Evolutionary conservation across 805 yeast species (phyloP).

Genomic region (Zygotorulaspora sp.): DNA sequence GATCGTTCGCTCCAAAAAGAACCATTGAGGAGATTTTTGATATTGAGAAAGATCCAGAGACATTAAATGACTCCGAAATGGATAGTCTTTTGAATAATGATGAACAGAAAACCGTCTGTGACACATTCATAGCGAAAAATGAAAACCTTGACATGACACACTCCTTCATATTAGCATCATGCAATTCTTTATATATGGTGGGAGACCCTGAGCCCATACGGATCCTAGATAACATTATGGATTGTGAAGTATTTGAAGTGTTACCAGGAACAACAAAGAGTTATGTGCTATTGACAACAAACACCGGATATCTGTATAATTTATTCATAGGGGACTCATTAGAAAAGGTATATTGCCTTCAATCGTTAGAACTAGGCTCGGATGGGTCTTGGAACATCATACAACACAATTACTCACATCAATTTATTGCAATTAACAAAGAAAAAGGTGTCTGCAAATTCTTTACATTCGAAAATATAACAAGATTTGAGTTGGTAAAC

Average conservation of each 20-base stretch:
- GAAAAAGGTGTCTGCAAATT: constrained; percentile 22
- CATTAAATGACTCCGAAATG: constrained; percentile 29
- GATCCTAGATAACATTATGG: constrained; percentile 18
- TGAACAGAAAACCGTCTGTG: constrained; percentile 1
- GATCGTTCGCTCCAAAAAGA: constrained; percentile 8
- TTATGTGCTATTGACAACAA: constrained; percentile 14
- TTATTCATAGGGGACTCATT: constrained; percentile 8
- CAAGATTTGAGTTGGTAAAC: constrained; percentile 21
- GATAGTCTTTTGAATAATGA: constrained; percentile 17
- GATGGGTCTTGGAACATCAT: constrained; percentile 20
- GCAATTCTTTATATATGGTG: constrained; percentile 14
- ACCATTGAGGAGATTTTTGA: constrained; percentile 10
- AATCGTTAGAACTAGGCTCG: constrained; percentile 21
- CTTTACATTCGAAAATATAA: constrained; percentile 15
- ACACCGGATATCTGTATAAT: constrained; percentile 18
- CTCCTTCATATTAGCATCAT: constrained; percentile 15
- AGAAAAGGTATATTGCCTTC: constrained; percentile 13
- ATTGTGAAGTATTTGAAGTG: constrained; percentile 15
- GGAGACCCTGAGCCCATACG: constrained; percentile 12
- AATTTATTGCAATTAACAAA: constrained; percentile 18
- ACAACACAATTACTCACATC: constrained; percentile 9
- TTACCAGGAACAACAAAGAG: constrained; percentile 6
- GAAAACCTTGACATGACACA: neutral
- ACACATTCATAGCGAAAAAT: neutral
- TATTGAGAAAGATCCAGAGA: constrained; percentile 23